Percentiles rank a stretch among this genome's conserved stretches.
These are phyloP conservation scores for Mycena pura DNA, from an alignment of 768 basidiomycete genomes.

Conservation along the genomic window DNA sequence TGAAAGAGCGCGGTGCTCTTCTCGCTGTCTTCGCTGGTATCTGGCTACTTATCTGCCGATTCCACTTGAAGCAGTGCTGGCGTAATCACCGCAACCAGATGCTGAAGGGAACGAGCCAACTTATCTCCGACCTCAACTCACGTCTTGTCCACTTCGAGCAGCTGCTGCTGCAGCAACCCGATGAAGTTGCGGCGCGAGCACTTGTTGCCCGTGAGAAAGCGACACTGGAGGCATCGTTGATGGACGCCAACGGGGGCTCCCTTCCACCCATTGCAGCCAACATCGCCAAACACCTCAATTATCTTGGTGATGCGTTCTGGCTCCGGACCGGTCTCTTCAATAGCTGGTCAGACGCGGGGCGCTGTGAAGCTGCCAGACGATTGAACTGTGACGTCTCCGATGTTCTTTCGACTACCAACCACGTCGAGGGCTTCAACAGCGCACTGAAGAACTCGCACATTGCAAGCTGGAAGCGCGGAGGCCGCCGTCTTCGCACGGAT, in stretches of 20 bases:
- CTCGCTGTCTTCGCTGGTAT: neutral
- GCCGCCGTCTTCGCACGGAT: constrained; percentile 35
- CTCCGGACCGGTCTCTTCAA: constrained; percentile 34
- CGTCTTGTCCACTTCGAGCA: no score
- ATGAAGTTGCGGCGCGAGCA: no score
- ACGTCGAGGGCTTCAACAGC: constrained; percentile 47
- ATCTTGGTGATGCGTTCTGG: constrained; percentile 35
- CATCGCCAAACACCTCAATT: constrained; percentile 30
- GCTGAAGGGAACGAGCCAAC: neutral
- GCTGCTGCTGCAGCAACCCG: no score
- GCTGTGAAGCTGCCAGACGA: constrained; percentile 30
- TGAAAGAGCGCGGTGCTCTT: neutral
- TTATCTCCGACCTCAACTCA: neutral
- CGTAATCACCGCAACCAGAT: neutral
- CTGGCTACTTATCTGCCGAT: neutral
- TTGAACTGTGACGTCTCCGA: constrained; percentile 31
- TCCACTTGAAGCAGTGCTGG: neutral
- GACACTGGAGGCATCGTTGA: neutral
- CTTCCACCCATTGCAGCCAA: neutral
- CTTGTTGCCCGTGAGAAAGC: no score
- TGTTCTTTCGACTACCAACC: constrained; percentile 46
- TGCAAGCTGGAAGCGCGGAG: constrained; percentile 31
- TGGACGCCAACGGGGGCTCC: neutral
- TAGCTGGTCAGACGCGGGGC: constrained; percentile 41
- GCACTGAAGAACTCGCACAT: constrained; percentile 41